phyloP scores from a whole-genome alignment of 2,329 filamentous ascomycete species.

The Scedosporium dehoogii region DNA sequence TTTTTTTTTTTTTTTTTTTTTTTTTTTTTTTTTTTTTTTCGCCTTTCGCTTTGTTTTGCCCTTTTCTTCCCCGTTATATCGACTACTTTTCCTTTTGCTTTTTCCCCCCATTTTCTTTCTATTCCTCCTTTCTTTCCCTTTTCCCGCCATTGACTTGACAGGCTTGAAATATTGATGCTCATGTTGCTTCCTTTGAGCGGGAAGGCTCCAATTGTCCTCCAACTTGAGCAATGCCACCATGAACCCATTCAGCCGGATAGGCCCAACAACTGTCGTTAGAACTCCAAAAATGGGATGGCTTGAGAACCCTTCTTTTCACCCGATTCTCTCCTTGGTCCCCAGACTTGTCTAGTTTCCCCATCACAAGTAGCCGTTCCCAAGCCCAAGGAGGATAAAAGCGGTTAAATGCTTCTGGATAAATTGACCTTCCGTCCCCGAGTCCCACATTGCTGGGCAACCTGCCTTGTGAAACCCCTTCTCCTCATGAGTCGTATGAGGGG shows the following conservation, averaged over 20 bases:
- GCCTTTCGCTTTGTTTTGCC: too few relatives aligned
- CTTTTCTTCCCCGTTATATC: too few relatives aligned
- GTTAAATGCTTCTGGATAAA: conserved; percentile 7
- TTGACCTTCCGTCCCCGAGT: not conserved
- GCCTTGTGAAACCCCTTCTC: not conserved
- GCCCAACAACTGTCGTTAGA: not conserved
- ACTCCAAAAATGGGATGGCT: not conserved
- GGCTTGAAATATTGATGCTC: not conserved
- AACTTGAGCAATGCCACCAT: not conserved
- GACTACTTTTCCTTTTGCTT: too few relatives aligned
- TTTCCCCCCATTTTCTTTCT: too few relatives aligned
- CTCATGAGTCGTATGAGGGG: conserved; percentile 2
- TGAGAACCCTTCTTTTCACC: not conserved
- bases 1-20: too few relatives aligned
- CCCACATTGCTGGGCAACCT: not conserved
- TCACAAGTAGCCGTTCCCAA: not conserved
- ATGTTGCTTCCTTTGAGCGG: not conserved
- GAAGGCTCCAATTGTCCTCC: not conserved
- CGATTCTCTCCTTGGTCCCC: not conserved
- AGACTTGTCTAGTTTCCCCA: not conserved
- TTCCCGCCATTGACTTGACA: too few relatives aligned
- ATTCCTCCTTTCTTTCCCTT: too few relatives aligned
- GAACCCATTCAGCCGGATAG: not conserved
- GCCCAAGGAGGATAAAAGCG: conserved; percentile 2
- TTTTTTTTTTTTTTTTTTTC: too few relatives aligned